phyloP scores from a whole-genome alignment of 495 filamentous ascomycete genomes.

The Penicillium odoratum region DNA sequence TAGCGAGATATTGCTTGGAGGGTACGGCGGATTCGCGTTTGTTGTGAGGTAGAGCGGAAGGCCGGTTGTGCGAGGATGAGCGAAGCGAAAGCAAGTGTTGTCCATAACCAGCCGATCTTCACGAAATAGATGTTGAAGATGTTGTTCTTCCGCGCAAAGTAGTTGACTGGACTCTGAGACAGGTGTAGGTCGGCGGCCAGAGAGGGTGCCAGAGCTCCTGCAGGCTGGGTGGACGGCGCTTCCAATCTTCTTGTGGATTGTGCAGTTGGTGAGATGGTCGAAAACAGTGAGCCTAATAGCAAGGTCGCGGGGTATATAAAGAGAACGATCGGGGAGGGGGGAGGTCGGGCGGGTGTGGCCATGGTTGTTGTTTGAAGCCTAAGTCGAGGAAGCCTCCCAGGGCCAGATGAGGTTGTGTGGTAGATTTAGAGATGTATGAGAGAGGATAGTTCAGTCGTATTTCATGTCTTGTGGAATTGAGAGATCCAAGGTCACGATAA shows the following conservation, averaged over 20 bases:
- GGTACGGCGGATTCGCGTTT: slow-evolving; percentile 27
- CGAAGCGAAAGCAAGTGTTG: slow-evolving; percentile 64
- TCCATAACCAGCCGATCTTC: slow-evolving; percentile 94
- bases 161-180: slow-evolving; percentile 54
- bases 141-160: slow-evolving; percentile 92
- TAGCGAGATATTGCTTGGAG: slow-evolving; percentile 63
- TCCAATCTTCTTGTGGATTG: slow-evolving; percentile 28
- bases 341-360: slow-evolving; percentile 24
- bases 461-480: slow-evolving; percentile 1
- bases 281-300: slow-evolving; percentile 76
- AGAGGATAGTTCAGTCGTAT: not conserved
- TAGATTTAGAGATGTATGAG: not conserved
- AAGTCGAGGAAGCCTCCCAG: not conserved
- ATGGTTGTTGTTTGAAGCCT: slow-evolving; percentile 18
- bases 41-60: slow-evolving; percentile 24
- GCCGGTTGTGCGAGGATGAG: slow-evolving; percentile 62
- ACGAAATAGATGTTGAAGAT: slow-evolving; percentile 89
- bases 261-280: slow-evolving; percentile 69
- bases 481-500: not conserved
- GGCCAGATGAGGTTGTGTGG: not conserved
- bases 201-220: slow-evolving; percentile 54
- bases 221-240: slow-evolving; percentile 47
- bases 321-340: slow-evolving; percentile 36
- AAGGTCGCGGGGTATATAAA: slow-evolving; percentile 78
- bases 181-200: slow-evolving; percentile 46